Percentiles rank a stretch among this genome's conserved stretches.
Conservation (phyloP, 208 protist genomes). For the Leishmania tarentolae region DNA sequence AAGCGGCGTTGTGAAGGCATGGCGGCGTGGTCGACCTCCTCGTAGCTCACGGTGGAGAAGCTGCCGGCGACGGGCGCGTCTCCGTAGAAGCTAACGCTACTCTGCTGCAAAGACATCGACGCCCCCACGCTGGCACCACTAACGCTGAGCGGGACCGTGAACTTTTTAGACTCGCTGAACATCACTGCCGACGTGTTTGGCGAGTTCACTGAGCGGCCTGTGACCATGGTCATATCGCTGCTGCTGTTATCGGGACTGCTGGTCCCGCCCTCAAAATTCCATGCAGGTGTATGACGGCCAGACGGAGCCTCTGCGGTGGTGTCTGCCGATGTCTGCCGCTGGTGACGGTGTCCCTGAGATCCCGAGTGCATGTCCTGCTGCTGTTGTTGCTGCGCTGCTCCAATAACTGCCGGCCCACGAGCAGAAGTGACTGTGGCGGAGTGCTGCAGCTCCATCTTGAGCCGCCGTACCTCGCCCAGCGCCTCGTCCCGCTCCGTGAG, state of each 20-base stretch:
- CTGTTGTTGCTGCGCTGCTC: not conserved
- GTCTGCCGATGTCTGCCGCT: conserved; percentile 8
- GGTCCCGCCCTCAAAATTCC: not conserved
- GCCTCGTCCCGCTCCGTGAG: conserved; percentile 73
- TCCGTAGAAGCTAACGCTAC: not conserved
- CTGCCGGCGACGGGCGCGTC: not conserved
- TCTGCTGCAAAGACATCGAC: not conserved
- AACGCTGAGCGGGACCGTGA: not conserved
- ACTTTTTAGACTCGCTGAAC: not conserved
- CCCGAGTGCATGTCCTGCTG: not conserved
- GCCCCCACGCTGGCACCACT: not conserved
- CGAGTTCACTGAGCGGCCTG: not conserved
- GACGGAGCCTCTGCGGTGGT: not conserved
- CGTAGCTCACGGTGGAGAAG: not conserved
- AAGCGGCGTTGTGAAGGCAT: conserved; percentile 3
- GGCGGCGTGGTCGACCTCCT: not conserved
- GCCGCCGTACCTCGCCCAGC: conserved; percentile 45
- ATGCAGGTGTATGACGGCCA: too few relatives aligned
- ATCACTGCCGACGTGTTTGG: not conserved
- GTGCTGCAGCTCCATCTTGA: conserved; percentile 52
- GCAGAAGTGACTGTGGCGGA: not conserved
- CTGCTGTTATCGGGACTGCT: not conserved
- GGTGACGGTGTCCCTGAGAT: not conserved
- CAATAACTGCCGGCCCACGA: not conserved
- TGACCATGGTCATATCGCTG: not conserved